Evolutionary conservation across 805 yeast genomes (phyloP).

Genomic region (Wickerhamiella siamensis): DNA sequence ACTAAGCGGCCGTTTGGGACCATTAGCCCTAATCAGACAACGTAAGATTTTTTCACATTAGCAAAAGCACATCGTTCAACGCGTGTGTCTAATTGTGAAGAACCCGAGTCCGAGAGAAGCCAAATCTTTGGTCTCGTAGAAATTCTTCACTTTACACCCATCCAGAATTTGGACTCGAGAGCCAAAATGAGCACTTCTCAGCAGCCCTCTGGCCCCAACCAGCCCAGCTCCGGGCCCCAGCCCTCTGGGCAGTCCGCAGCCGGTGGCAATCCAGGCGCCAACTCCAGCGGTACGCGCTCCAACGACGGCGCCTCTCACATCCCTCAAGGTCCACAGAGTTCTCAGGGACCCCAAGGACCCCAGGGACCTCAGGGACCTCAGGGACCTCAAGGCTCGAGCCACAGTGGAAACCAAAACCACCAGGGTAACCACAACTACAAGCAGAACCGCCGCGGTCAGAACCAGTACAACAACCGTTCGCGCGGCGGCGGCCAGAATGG

Average conservation of each 20-base stretch:
- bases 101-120: neutral
- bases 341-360: neutral
- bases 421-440: neutral
- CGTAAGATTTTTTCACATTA: neutral
- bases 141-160: neutral
- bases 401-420: neutral
- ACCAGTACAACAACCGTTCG: neutral
- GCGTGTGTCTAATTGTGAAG: neutral
- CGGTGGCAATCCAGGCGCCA: neutral
- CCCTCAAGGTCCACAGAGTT: neutral
- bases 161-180: neutral
- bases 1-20: neutral
- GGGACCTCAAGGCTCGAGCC: slow-evolving; percentile 1
- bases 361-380: slow-evolving; percentile 1
- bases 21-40: neutral
- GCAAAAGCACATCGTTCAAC: neutral
- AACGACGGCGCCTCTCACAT: neutral
- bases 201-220: slow-evolving; percentile 1
- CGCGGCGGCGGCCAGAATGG: neutral
- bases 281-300: neutral
- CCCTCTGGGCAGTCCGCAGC: neutral
- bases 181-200: slow-evolving; percentile 1
- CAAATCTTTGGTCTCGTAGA: neutral
- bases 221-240: neutral
- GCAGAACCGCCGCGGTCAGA: neutral